Conservation (phyloP, 2,329 filamentous ascomycete species). For the Metarhizium sp. region DNA sequence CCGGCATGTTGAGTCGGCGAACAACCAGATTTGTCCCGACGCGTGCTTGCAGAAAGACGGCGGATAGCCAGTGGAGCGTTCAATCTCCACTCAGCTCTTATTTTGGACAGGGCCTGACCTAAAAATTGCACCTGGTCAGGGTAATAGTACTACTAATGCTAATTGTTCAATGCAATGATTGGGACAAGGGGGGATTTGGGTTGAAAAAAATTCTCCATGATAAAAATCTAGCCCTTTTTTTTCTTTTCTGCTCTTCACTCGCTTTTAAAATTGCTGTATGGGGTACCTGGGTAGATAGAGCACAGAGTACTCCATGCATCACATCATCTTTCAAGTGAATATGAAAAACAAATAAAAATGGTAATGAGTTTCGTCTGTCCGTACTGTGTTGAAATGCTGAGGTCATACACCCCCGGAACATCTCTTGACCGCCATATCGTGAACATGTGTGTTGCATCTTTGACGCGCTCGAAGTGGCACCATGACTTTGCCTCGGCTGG, state of each 20-base stretch:
- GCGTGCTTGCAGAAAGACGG: slow-evolving; percentile 2
- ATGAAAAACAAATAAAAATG: too few species aligned
- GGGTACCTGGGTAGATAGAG: not conserved
- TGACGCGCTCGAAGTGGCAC: not conserved
- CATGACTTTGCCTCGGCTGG: not conserved
- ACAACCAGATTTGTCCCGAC: not conserved
- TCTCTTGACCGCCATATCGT: not conserved
- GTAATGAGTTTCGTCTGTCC: not conserved
- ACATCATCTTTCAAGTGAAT: too few species aligned
- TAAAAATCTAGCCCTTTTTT: not conserved
- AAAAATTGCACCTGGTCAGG: not conserved
- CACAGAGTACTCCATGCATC: too few species aligned
- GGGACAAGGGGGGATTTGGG: not conserved
- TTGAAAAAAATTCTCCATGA: not conserved
- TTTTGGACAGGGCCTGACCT: not conserved
- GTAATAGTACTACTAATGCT: not conserved
- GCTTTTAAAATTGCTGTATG: not conserved
- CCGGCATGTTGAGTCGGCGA: not conserved
- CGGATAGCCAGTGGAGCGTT: not conserved
- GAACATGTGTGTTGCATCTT: slow-evolving; percentile 1
- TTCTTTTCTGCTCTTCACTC: not conserved
- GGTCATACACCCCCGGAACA: not conserved
- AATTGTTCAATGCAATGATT: not conserved
- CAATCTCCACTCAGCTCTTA: not conserved
- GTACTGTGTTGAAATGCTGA: not conserved